Conservation (phyloP, 306 rosid genomes). For the Gastrolobium villosum region DNA sequence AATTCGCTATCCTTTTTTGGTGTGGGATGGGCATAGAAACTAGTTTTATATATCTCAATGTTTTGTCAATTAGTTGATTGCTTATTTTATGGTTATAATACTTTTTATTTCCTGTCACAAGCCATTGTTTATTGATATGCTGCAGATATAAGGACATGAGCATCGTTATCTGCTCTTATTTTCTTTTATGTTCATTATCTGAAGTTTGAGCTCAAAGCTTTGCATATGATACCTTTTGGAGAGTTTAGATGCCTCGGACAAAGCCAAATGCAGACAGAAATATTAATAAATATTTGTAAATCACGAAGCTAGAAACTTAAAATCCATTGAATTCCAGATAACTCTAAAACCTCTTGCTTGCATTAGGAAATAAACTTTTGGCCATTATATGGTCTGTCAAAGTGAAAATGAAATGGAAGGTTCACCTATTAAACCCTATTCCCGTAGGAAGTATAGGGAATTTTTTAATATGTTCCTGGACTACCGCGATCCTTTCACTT, state of each 20-base stretch:
- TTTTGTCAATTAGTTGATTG: conserved; percentile 8
- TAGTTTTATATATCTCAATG: too few relatives aligned
- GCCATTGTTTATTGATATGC: background rate
- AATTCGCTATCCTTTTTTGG: background rate
- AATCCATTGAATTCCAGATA: background rate
- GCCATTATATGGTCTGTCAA: background rate
- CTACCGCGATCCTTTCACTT: too few relatives aligned
- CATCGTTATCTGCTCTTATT: background rate
- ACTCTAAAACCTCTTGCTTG: background rate
- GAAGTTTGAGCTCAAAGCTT: background rate
- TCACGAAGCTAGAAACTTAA: background rate
- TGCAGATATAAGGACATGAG: background rate
- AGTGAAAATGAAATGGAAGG: background rate
- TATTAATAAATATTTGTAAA: background rate
- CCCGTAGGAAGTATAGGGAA: too few relatives aligned
- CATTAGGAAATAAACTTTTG: background rate
- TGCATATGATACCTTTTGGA: background rate
- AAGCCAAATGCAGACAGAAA: background rate
- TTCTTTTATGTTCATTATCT: conserved; percentile 12
- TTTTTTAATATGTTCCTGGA: too few relatives aligned
- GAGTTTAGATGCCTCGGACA: conserved; percentile 1
- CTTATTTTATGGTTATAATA: conserved; percentile 5
- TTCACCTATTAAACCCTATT: too few relatives aligned
- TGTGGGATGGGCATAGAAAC: conserved; percentile 12
- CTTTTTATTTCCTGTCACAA: background rate